These are phyloP conservation scores for Papiliotrema laurentii DNA, from an alignment of 1,284 basidiomycete genomes.

Conservation along the genomic window DNA sequence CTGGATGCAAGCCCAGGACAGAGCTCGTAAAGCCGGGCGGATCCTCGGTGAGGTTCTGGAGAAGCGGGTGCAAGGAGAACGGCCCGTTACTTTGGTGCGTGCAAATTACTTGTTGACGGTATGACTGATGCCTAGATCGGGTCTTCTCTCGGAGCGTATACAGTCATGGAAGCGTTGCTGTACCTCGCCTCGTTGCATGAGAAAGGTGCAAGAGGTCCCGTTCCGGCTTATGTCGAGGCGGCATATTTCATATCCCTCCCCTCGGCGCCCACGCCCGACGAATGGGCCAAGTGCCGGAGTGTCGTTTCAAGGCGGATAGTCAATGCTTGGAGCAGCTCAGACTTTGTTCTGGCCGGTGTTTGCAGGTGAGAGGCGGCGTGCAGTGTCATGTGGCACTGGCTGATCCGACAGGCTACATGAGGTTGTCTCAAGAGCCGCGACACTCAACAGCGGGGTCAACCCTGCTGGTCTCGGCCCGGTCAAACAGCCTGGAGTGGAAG, in stretches of 20 bases:
- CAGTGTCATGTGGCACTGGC: background rate
- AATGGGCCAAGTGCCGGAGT: constrained; percentile 49
- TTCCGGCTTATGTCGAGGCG: constrained; percentile 52
- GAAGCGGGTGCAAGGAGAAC: constrained; percentile 54
- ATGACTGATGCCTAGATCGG: constrained; percentile 46
- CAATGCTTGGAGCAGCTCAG: constrained; percentile 51
- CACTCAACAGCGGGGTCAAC: constrained; percentile 37
- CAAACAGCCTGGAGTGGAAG: constrained; percentile 46
- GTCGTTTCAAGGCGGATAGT: constrained; percentile 52
- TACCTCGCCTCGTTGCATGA: constrained; percentile 49
- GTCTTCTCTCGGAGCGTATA: constrained; percentile 54
- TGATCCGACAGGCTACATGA: constrained; percentile 48
- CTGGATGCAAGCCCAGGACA: constrained; percentile 50
- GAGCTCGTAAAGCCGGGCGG: constrained; percentile 53
- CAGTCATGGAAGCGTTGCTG: constrained; percentile 52
- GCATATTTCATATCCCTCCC: constrained; percentile 54
- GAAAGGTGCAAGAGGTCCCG: constrained; percentile 25
- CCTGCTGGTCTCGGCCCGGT: constrained; percentile 49
- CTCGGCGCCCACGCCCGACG: constrained; percentile 46
- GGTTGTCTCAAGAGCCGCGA: constrained; percentile 48
- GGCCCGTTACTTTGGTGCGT: constrained; percentile 52
- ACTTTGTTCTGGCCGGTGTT: constrained; percentile 54
- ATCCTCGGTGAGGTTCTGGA: constrained; percentile 55
- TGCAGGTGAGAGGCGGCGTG: constrained; percentile 39
- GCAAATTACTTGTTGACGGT: background rate